Conservation (phyloP, 73 alveolate species). For the Paramecium biaurelia region DNA sequence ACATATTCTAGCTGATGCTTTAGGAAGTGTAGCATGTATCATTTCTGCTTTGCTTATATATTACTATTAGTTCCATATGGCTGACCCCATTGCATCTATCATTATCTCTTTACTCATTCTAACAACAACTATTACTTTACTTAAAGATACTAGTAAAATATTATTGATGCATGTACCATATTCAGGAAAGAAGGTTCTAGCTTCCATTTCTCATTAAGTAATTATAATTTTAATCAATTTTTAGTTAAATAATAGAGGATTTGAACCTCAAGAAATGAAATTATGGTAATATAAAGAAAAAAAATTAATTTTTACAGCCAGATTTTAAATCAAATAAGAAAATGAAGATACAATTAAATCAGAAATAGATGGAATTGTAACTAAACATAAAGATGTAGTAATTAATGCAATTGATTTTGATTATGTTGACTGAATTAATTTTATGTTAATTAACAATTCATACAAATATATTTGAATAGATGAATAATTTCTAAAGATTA, state of each 20-base stretch:
- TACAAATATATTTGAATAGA: background rate
- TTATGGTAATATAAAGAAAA: constrained; percentile 22
- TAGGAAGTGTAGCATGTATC: constrained; percentile 98
- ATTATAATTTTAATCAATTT: background rate
- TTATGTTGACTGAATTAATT: constrained; percentile 19
- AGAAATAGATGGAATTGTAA: background rate
- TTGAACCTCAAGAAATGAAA: background rate
- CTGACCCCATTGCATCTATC: constrained; percentile 97
- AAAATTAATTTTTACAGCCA: constrained; percentile 16
- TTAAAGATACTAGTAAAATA: constrained; percentile 76
- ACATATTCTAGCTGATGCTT: constrained; percentile 97
- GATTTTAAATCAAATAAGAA: background rate
- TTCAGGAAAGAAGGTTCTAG: background rate
- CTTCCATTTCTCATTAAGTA: background rate
- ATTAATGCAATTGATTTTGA: constrained; percentile 20
- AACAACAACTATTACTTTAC: constrained; percentile 82
- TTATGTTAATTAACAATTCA: background rate
- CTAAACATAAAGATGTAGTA: background rate
- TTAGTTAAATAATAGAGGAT: background rate
- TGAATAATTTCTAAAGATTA: background rate
- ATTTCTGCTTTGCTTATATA: constrained; percentile 88
- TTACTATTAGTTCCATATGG: constrained; percentile 85
- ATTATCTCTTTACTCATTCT: constrained; percentile 92
- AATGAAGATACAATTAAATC: background rate
- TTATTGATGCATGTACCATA: constrained; percentile 60